A percentile compares a stretch with the other conserved stretches of the same genome.
Conservation (phyloP, 345 rosid species). For the Capsella bursapastoris region DNA sequence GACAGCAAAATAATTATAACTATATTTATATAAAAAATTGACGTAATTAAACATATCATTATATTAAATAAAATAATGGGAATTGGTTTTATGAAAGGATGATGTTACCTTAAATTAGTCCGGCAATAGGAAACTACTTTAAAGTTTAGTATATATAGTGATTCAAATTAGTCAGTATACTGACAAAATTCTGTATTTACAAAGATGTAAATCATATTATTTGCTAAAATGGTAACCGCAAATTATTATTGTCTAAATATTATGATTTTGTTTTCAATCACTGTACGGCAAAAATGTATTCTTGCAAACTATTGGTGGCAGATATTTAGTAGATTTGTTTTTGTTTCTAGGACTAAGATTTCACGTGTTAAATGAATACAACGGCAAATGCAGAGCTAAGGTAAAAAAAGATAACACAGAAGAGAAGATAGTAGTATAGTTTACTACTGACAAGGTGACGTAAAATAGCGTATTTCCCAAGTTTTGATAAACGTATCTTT, state of each 20-base stretch:
- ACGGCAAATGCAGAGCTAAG: not conserved
- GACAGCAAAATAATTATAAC: too few species aligned
- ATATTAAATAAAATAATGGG: too few species aligned
- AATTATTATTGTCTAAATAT: not conserved
- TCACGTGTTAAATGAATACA: not conserved
- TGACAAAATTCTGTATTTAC: not conserved
- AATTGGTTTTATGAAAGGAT: too few species aligned
- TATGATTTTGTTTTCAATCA: not conserved
- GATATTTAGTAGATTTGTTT: not conserved
- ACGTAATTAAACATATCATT: too few species aligned
- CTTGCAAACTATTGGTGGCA: not conserved
- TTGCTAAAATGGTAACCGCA: not conserved
- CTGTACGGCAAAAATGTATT: not conserved
- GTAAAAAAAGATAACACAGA: constrained; percentile 4
- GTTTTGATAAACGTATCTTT: not conserved
- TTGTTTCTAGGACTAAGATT: not conserved
- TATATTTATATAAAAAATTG: too few species aligned
- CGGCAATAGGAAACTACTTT: too few species aligned
- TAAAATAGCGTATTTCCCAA: not conserved
- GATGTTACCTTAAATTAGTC: too few species aligned
- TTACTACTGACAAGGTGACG: constrained; percentile 36
- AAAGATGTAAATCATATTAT: not conserved
- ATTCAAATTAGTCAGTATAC: too few species aligned
- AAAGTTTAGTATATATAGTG: not conserved
- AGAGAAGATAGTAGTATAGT: not conserved